Percentiles rank a stretch among this genome's conserved stretches.
These are phyloP conservation scores for Neonectria sp. DNA, from an alignment of 2,329 filamentous ascomycete species.

Conservation along the genomic window DNA sequence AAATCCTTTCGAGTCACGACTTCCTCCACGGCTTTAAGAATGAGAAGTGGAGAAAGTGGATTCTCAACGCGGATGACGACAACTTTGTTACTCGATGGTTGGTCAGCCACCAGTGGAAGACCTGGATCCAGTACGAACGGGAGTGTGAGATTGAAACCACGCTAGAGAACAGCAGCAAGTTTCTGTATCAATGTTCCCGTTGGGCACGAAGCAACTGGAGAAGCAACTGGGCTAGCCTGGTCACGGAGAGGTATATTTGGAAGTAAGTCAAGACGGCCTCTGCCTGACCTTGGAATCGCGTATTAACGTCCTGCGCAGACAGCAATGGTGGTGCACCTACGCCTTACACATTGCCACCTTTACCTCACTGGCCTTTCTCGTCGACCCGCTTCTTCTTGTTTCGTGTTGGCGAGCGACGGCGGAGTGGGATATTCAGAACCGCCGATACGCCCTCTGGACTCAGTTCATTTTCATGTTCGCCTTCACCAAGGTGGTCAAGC, in stretches of 20 bases:
- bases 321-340: conserved; percentile 94
- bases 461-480: conserved; percentile 82
- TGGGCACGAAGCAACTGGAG: conserved; percentile 99
- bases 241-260: conserved; percentile 88
- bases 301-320: conserved; percentile 66
- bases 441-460: conserved; percentile 70
- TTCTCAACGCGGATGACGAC: conserved; percentile 96
- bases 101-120: conserved; percentile 92
- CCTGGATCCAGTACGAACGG: conserved; percentile 93
- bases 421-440: conserved; percentile 68
- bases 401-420: conserved; percentile 79
- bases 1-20: conserved; percentile 86
- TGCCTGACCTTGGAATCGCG: conserved; percentile 12
- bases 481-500: conserved; percentile 92
- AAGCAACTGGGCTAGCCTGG: conserved; percentile 93
- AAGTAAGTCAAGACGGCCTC: conserved; percentile 72
- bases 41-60: conserved; percentile 90
- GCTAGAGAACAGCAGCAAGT: conserved; percentile 89
- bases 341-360: conserved; percentile 94
- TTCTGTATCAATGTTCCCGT: conserved; percentile 91
- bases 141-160: conserved; percentile 95
- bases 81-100: conserved; percentile 99
- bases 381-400: conserved; percentile 81
- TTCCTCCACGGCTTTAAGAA: conserved; percentile 93
- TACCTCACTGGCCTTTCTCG: conserved; percentile 86